Percentiles rank a stretch among this genome's conserved stretches.
Evolutionary conservation across 169 alveolate species (phyloP).

Genomic region (Eimeria sp.): DNA sequence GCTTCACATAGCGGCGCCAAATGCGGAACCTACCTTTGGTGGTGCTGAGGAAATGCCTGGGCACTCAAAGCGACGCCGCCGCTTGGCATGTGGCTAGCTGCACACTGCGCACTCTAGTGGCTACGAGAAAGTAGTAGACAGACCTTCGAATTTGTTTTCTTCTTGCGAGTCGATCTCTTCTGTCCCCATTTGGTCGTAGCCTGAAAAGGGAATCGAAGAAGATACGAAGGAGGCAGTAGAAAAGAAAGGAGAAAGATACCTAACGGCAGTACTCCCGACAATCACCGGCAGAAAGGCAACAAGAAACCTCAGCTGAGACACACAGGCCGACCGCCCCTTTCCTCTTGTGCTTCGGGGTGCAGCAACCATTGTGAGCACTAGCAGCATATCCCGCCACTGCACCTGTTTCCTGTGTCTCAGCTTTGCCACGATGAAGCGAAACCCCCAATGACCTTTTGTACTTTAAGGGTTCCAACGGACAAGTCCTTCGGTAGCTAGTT

Average conservation of each 20-base stretch:
- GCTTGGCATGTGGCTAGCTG: background rate
- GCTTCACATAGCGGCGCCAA: background rate
- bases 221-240: background rate
- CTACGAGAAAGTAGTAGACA: background rate
- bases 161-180: constrained; percentile 76
- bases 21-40: background rate
- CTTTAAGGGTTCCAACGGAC: background rate
- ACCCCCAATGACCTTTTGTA: no score
- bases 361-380: background rate
- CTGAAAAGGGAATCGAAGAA: background rate
- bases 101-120: background rate
- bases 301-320: background rate
- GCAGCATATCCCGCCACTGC: no score
- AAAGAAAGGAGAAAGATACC: background rate
- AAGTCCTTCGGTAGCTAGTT: background rate
- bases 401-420: no score
- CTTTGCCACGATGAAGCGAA: no score
- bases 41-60: background rate
- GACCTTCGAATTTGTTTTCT: constrained; percentile 61
- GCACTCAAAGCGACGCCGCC: background rate
- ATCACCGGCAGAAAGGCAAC: no score
- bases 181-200: constrained; percentile 82
- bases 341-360: background rate
- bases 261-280: no score
- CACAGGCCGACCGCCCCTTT: background rate